phyloP scores from a whole-genome alignment of 805 yeast genomes.

The Pichia ethanolica region DNA sequence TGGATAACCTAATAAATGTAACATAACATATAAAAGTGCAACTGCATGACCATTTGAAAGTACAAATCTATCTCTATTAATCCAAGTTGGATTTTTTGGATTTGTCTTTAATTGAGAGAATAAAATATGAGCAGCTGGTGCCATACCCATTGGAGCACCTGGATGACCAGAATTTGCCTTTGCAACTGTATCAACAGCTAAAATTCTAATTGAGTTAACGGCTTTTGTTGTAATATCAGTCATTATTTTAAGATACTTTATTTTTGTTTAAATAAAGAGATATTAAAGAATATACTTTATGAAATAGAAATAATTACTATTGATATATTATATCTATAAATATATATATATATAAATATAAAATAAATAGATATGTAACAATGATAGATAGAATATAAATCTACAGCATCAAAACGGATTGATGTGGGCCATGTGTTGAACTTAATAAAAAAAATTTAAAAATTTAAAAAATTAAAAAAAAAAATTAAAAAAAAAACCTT shows the following conservation, averaged over 20 bases:
- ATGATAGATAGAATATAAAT: not conserved
- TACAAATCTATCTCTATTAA: slow-evolving; percentile 92
- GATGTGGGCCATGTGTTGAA: not conserved
- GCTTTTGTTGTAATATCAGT: slow-evolving; percentile 64
- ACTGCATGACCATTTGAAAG: slow-evolving; percentile 96
- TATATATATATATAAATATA: too few relatives aligned
- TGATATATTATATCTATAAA: too few relatives aligned
- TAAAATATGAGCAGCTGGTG: slow-evolving; percentile 88
- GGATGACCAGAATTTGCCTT: slow-evolving; percentile 97
- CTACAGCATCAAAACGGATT: not conserved
- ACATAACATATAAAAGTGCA: slow-evolving; percentile 76
- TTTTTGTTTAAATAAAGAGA: not conserved
- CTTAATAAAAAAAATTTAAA: not conserved
- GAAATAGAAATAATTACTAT: too few relatives aligned
- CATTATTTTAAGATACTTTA: slow-evolving; percentile 10
- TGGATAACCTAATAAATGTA: slow-evolving; percentile 82
- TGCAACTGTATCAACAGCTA: slow-evolving; percentile 81
- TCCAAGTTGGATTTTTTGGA: slow-evolving; percentile 88
- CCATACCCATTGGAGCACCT: slow-evolving; percentile 98
- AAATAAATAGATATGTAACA: too few relatives aligned
- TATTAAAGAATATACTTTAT: too few relatives aligned
- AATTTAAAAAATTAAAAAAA: not conserved
- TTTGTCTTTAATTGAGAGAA: slow-evolving; percentile 77
- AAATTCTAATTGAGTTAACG: slow-evolving; percentile 78
- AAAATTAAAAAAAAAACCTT: too few relatives aligned